Percentiles rank a stretch among this genome's conserved stretches.
Conservation (phyloP, 2,329 filamentous ascomycete species). For the Ophiostoma perfectum region DNA sequence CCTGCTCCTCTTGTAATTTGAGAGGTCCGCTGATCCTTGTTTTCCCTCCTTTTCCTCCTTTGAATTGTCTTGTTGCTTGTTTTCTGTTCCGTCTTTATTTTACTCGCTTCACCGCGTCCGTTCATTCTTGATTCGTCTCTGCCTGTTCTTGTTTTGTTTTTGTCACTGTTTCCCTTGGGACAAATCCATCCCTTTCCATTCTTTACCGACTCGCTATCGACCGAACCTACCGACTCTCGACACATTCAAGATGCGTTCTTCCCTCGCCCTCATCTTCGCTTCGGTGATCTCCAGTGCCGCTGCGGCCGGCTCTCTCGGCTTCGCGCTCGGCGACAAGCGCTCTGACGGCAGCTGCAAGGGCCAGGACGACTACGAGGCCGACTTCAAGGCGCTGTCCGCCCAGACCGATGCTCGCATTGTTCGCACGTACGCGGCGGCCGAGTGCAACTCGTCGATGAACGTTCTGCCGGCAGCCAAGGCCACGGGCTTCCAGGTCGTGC, state of each 20-base stretch:
- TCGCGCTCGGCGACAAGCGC: constrained; percentile 22
- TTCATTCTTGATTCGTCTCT: neutral
- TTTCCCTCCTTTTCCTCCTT: neutral
- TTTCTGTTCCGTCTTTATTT: neutral
- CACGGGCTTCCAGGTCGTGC: constrained; percentile 19
- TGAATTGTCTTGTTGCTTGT: neutral
- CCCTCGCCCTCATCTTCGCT: constrained; percentile 13
- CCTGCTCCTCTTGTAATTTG: constrained; percentile 1
- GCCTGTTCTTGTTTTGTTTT: neutral
- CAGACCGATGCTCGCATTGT: constrained; percentile 17
- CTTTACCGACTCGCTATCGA: neutral
- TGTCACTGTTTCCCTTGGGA: neutral
- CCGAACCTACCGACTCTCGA: neutral
- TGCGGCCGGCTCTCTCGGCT: constrained; percentile 19
- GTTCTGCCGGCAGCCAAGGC: constrained; percentile 21
- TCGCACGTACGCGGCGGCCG: constrained; percentile 21
- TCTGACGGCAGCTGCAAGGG: constrained; percentile 22
- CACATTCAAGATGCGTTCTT: constrained; percentile 16
- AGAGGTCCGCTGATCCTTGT: neutral
- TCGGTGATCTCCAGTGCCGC: neutral
- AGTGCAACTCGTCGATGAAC: constrained; percentile 22
- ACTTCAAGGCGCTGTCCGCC: constrained; percentile 17
- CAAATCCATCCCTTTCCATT: neutral
- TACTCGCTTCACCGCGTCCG: neutral
- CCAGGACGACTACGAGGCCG: constrained; percentile 21